These are phyloP conservation scores for Scheffersomyces lignosus DNA, from an alignment of 805 yeast species.

Conservation along the genomic window DNA sequence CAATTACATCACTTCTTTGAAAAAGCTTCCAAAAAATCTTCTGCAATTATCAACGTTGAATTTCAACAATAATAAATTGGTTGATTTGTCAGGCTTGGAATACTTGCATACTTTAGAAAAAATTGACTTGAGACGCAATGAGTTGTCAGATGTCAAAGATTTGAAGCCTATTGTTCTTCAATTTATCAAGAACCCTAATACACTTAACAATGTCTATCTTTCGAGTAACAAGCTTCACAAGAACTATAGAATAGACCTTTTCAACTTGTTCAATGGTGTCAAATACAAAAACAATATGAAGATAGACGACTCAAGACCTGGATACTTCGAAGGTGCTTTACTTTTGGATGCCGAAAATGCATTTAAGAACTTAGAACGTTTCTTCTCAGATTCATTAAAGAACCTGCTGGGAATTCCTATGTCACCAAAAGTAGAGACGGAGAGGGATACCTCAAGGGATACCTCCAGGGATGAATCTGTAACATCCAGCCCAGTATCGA, in stretches of 20 bases:
- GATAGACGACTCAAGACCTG: conserved; percentile 62
- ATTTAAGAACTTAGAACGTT: conserved; percentile 42
- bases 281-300: conserved; percentile 46
- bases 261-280: conserved; percentile 57
- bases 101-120: conserved; percentile 44
- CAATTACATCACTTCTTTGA: conserved; percentile 36
- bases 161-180: conserved; percentile 38
- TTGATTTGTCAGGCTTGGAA: conserved; percentile 46
- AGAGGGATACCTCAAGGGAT: conserved; percentile 2
- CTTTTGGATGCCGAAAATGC: conserved; percentile 52
- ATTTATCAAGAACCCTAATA: conserved; percentile 28
- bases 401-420: conserved; percentile 9
- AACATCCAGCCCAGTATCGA: conserved; percentile 1
- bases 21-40: conserved; percentile 35
- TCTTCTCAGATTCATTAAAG: conserved; percentile 20
- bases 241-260: conserved; percentile 52
- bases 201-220: conserved; percentile 41
- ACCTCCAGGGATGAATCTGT: conserved; percentile 1
- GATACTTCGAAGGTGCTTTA: conserved; percentile 58
- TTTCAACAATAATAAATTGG: conserved; percentile 49
- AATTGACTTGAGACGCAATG: conserved; percentile 53
- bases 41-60: conserved; percentile 45
- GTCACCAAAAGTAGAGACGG: conserved; percentile 1
- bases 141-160: conserved; percentile 30
- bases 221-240: conserved; percentile 45